A percentile compares a stretch with the other conserved stretches of the same genome.
These are phyloP conservation scores for Exophiala xenobiotica DNA, from an alignment of 2,329 filamentous ascomycete genomes.

Conservation along the genomic window DNA sequence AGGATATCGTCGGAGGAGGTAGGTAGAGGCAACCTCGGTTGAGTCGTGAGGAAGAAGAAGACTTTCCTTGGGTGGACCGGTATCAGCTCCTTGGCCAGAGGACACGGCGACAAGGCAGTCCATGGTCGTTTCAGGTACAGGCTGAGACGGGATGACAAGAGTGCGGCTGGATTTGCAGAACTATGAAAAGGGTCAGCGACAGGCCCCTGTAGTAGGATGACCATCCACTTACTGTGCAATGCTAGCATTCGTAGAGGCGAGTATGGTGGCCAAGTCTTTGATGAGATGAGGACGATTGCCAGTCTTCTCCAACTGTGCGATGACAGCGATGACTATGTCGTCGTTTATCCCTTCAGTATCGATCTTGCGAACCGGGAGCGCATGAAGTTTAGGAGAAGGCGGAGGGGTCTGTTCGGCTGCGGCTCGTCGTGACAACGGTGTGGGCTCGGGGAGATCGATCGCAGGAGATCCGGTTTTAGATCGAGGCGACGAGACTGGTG, in stretches of 20 bases:
- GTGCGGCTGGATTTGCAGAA: slow-evolving; percentile 91
- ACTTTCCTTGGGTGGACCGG: slow-evolving; percentile 89
- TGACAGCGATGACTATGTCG: slow-evolving; percentile 89
- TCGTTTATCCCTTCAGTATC: slow-evolving; percentile 86
- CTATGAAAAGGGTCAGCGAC: slow-evolving; percentile 52
- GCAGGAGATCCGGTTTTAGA: slow-evolving; percentile 45
- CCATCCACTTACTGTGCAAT: slow-evolving; percentile 80
- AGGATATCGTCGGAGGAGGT: slow-evolving; percentile 57
- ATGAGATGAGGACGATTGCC: slow-evolving; percentile 91
- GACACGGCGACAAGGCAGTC: slow-evolving; percentile 77
- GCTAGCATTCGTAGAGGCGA: slow-evolving; percentile 72
- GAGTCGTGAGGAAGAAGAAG: slow-evolving; percentile 95
- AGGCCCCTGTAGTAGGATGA: neutral
- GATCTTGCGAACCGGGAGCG: slow-evolving; percentile 53
- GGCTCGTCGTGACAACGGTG: slow-evolving; percentile 36
- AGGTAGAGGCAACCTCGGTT: slow-evolving; percentile 76
- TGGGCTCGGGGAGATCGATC: slow-evolving; percentile 34
- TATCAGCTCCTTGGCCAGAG: slow-evolving; percentile 88
- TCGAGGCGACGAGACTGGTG: slow-evolving; percentile 36
- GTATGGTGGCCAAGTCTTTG: slow-evolving; percentile 82
- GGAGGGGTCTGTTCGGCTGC: slow-evolving; percentile 69
- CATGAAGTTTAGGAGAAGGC: slow-evolving; percentile 62
- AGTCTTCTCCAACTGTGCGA: slow-evolving; percentile 83
- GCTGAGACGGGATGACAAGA: slow-evolving; percentile 88
- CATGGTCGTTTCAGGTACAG: slow-evolving; percentile 85